A percentile compares a stretch with the other conserved stretches of the same genome.
phyloP scores from a whole-genome alignment of 179 eudicot genomes.

The Camellia oleifera region DNA sequence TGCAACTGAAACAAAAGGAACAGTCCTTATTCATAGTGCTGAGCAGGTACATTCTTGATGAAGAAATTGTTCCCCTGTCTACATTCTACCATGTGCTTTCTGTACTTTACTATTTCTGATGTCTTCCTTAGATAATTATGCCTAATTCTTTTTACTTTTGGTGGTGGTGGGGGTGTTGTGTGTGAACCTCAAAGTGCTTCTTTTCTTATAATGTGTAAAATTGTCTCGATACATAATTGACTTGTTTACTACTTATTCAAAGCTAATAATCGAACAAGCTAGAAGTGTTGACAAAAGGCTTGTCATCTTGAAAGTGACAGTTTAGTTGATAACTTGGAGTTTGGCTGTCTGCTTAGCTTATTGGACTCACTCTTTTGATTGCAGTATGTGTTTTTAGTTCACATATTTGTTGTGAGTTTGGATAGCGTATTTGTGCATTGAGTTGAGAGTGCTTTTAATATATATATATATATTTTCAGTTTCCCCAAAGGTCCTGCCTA shows the following conservation, averaged over 20 bases:
- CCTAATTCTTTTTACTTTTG: background rate
- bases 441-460: no score
- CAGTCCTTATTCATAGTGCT: conserved; percentile 96
- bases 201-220: background rate
- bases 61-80: background rate
- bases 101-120: background rate
- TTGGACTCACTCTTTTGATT: no score
- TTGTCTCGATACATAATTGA: background rate
- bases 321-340: background rate
- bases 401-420: no score
- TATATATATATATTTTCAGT: no score
- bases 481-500: no score
- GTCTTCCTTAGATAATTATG: background rate
- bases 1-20: conserved; percentile 98
- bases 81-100: conserved; percentile 4
- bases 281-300: no score
- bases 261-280: no score
- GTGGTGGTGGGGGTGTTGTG: background rate
- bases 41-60: conserved; percentile 56
- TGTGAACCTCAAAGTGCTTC: background rate
- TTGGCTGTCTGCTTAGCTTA: background rate
- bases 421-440: no score
- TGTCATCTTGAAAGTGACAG: no score
- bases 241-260: no score
- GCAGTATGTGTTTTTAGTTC: no score